A percentile compares a stretch with the other conserved stretches of the same genome.
phyloP scores from a whole-genome alignment of 2,329 filamentous ascomycete species.

The Cladosporium sp. region DNA sequence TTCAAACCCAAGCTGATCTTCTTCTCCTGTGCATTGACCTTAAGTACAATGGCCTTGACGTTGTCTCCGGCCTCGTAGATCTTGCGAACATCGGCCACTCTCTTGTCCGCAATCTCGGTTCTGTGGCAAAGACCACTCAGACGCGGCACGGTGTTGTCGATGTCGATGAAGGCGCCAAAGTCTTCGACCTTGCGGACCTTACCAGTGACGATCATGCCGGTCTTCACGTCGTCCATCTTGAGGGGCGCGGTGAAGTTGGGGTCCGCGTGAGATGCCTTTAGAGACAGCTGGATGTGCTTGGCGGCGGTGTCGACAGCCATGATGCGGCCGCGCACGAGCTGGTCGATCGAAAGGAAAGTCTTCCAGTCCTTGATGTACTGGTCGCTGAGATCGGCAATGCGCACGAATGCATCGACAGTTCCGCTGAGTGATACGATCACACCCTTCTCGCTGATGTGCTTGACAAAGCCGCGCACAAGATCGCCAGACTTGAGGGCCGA shows the following conservation, averaged over 20 bases:
- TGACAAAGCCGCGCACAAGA: constrained; percentile 85
- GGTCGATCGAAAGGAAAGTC: constrained; percentile 77
- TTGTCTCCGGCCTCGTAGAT: constrained; percentile 84
- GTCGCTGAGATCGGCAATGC: constrained; percentile 85
- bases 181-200: constrained; percentile 92
- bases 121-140: constrained; percentile 91
- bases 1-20: constrained; percentile 89
- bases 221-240: constrained; percentile 71
- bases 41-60: constrained; percentile 89
- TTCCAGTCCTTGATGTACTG: constrained; percentile 95
- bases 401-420: constrained; percentile 75
- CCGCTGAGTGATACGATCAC: constrained; percentile 82
- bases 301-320: constrained; percentile 64
- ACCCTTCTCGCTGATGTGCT: constrained; percentile 83
- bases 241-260: constrained; percentile 69
- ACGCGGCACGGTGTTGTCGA: constrained; percentile 75
- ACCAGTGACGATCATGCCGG: constrained; percentile 79
- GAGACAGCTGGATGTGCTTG: constrained; percentile 74
- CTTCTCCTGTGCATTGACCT: constrained; percentile 68
- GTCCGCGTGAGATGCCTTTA: constrained; percentile 82
- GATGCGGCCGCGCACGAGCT: constrained; percentile 85
- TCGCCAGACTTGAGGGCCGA: constrained; percentile 73
- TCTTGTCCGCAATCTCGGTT: constrained; percentile 83
- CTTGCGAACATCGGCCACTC: constrained; percentile 78
- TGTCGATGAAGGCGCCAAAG: constrained; percentile 88